Evolutionary conservation across 2,329 filamentous ascomycete species (phyloP).

Genomic region (Alternaria triticina): DNA sequence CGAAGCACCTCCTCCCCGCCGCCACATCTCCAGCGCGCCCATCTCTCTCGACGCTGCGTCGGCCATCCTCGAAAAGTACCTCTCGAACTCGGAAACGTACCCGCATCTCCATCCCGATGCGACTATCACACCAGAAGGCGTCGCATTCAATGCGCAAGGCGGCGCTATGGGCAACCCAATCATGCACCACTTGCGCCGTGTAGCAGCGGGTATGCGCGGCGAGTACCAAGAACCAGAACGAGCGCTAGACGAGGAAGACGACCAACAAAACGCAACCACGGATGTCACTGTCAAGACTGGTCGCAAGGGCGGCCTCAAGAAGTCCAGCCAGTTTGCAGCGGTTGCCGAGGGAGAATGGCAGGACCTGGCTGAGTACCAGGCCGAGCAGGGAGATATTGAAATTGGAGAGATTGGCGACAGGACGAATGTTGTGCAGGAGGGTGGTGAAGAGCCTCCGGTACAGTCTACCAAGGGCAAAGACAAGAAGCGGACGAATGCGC

Average conservation of each 20-base stretch:
- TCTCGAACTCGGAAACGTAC: constrained; percentile 47
- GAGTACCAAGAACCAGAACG: constrained; percentile 57
- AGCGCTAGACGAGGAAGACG: constrained; percentile 49
- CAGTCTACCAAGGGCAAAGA: constrained; percentile 28
- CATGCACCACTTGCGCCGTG: constrained; percentile 60
- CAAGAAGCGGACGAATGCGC: constrained; percentile 40
- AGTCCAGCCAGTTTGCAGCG: constrained; percentile 15
- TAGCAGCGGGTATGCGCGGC: constrained; percentile 60
- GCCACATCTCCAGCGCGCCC: constrained; percentile 37
- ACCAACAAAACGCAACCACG: constrained; percentile 5
- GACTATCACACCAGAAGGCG: constrained; percentile 51
- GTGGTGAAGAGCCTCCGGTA: constrained; percentile 37
- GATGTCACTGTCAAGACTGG: background rate
- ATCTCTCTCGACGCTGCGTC: constrained; percentile 46
- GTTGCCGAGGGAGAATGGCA: constrained; percentile 44
- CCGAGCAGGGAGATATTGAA: constrained; percentile 48
- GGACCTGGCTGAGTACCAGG: constrained; percentile 54
- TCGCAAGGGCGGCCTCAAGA: constrained; percentile 7
- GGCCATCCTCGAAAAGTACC: constrained; percentile 48
- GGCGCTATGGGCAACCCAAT: constrained; percentile 56
- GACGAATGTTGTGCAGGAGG: constrained; percentile 37
- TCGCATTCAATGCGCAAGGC: constrained; percentile 51
- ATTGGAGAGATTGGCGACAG: constrained; percentile 51
- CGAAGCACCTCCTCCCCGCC: constrained; percentile 47
- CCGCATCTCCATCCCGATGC: constrained; percentile 59